Conservation (phyloP, 176 grass and related monocot genomes). For the Hsuehochloa calcarea region DNA sequence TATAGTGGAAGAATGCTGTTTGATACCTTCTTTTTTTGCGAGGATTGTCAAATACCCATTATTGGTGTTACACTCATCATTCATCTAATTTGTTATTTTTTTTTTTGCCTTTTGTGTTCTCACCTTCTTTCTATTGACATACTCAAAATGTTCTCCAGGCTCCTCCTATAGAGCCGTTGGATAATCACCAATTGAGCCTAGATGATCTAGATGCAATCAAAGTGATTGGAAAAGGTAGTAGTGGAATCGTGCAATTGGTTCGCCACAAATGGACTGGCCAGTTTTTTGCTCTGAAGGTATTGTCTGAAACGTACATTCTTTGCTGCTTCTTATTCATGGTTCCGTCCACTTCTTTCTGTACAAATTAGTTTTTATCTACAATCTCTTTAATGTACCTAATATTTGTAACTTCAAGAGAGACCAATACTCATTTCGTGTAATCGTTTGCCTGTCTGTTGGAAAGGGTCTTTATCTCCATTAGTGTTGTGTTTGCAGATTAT, state of each 20-base stretch:
- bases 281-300: conserved; percentile 97
- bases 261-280: conserved; percentile 95
- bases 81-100: background rate
- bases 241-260: conserved; percentile 89
- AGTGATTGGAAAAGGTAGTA: conserved; percentile 86
- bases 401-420: background rate
- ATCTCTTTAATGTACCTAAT: background rate
- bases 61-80: background rate
- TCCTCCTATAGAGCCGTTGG: conserved; percentile 56
- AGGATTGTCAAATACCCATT: background rate
- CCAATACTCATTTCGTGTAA: background rate
- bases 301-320: background rate
- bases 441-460: background rate
- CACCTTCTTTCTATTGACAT: background rate
- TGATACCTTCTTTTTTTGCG: background rate
- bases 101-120: conserved; percentile 13
- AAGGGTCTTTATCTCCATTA: background rate
- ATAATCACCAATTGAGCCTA: conserved; percentile 72
- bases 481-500: conserved; percentile 58
- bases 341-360: background rate
- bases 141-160: conserved; percentile 45
- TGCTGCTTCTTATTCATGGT: background rate
- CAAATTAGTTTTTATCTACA: background rate
- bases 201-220: conserved; percentile 82
- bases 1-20: conserved; percentile 6